Base-by-base conservation (phyloP, 2,329 filamentous ascomycete genomes). In the Plectosphaerella sp. region DNA sequence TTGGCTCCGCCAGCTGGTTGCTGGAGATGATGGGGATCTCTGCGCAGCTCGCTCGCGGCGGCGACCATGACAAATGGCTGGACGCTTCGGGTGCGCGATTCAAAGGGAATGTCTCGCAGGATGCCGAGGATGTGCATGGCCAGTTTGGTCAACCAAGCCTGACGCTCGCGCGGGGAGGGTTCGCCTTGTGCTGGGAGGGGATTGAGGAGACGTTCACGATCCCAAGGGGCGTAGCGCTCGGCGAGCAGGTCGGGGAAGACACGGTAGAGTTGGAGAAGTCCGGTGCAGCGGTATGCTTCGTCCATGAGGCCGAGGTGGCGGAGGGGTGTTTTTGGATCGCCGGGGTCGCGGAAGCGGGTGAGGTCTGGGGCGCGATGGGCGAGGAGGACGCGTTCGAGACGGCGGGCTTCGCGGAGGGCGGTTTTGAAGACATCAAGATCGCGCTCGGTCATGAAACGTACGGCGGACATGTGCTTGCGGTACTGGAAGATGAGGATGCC, bases 201-300 rank as follows among this genome's bases (percentile, higher is more conserved):
- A 1, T 15, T 24, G 3, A 52, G 50, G 2, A 61, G 14, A 0
- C 50, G 9, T 4, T 58, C 50, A 3, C 52, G 50, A 33, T 51
- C 37, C 56, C 55, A 58, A 0, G 53, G 59, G 3, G 51, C 47
- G 11, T 58, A 59, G 0, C 60, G 59, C 16, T 58, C 52, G 8
- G 42, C 52, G 1, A 61, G 54, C 3, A 62, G 36, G 37, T 62
- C 60, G 4, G 60, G 57, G 28, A 62, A 61, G 4, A 62, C 56
- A n/a, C 56, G 56, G 24, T 62, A 62, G 1, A 62, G 42, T 12
- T 62, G 59, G 0, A 62, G 11, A 0, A 60, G 46, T 0, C 55
- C 59, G 0, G 54, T 56, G 36, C 51, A 61, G 2, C 52, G 55
- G 14, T 57, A 60, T 3, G 57, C 58, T 25, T 62, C 58, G 15